Evolutionary conservation across 2,329 filamentous ascomycete species (phyloP).

Genomic region (Teratosphaeria destructans): DNA sequence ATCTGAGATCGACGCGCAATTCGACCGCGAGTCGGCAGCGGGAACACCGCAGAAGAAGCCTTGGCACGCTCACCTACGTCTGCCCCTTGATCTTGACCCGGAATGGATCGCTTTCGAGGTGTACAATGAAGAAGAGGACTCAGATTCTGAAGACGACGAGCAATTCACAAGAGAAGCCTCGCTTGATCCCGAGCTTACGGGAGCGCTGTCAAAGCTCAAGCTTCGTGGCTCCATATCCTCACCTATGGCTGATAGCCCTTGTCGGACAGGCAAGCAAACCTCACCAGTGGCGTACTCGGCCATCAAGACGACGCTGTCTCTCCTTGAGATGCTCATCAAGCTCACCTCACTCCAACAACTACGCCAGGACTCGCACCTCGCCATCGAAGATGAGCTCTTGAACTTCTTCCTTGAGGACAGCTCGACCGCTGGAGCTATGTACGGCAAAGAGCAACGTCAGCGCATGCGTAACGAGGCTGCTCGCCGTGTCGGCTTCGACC

Average conservation of each 20-base stretch:
- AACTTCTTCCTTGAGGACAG: constrained; percentile 74
- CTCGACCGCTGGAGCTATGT: constrained; percentile 54
- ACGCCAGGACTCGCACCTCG: constrained; percentile 78
- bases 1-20: constrained; percentile 34
- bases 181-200: constrained; percentile 31
- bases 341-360: constrained; percentile 83
- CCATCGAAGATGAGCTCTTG: constrained; percentile 79
- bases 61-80: constrained; percentile 38
- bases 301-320: constrained; percentile 60
- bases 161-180: constrained; percentile 12
- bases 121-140: constrained; percentile 51
- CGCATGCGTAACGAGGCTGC: constrained; percentile 50
- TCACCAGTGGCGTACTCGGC: constrained; percentile 16
- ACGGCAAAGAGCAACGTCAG: constrained; percentile 46
- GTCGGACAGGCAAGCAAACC: too few relatives aligned
- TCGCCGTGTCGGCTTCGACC: constrained; percentile 57
- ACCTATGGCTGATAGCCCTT: not conserved
- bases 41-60: constrained; percentile 7
- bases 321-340: constrained; percentile 80
- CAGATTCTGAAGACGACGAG: constrained; percentile 39
- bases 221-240: constrained; percentile 16
- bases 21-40: constrained; percentile 31
- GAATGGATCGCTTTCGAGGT: constrained; percentile 92
- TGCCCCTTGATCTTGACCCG: constrained; percentile 68
- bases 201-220: constrained; percentile 38